These are phyloP conservation scores for Sparassis latifolia DNA, from an alignment of 1,284 basidiomycete species.

Conservation along the genomic window DNA sequence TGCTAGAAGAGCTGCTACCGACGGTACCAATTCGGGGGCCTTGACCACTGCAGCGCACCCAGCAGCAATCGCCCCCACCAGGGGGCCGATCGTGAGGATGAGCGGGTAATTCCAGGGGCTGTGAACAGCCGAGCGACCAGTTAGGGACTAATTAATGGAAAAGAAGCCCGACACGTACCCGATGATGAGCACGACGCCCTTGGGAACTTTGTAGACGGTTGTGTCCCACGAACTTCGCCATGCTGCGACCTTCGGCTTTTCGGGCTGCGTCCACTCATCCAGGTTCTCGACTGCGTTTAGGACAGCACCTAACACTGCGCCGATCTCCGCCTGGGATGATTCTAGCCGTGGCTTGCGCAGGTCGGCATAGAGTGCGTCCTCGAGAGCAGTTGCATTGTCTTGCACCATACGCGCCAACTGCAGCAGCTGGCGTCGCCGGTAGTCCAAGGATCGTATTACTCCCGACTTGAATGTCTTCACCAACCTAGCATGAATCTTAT, in stretches of 20 bases:
- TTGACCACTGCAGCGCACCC: constrained; percentile 56
- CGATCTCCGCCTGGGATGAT: constrained; percentile 30
- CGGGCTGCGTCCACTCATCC: constrained; percentile 46
- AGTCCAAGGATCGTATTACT: constrained; percentile 45
- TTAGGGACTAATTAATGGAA: neutral
- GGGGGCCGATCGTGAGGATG: constrained; percentile 41
- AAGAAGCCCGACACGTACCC: constrained; percentile 24
- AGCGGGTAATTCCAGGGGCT: constrained; percentile 55
- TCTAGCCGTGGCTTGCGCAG: constrained; percentile 48
- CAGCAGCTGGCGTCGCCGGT: constrained; percentile 56
- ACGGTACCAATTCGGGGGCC: constrained; percentile 54
- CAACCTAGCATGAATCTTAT: constrained; percentile 40
- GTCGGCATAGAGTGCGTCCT: constrained; percentile 44
- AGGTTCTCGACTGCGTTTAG: constrained; percentile 42
- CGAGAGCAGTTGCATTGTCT: constrained; percentile 47
- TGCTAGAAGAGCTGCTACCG: constrained; percentile 44
- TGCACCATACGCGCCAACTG: constrained; percentile 56
- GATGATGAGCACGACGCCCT: constrained; percentile 40
- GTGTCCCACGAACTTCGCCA: constrained; percentile 33
- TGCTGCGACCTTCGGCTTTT: constrained; percentile 31
- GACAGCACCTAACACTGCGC: constrained; percentile 35
- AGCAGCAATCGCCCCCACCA: constrained; percentile 56
- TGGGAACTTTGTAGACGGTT: constrained; percentile 44
- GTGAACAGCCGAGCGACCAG: neutral
- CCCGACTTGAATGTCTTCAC: constrained; percentile 43